These are phyloP conservation scores for Carex littledalei DNA, from an alignment of 176 grass and related monocot species.

Conservation along the genomic window DNA sequence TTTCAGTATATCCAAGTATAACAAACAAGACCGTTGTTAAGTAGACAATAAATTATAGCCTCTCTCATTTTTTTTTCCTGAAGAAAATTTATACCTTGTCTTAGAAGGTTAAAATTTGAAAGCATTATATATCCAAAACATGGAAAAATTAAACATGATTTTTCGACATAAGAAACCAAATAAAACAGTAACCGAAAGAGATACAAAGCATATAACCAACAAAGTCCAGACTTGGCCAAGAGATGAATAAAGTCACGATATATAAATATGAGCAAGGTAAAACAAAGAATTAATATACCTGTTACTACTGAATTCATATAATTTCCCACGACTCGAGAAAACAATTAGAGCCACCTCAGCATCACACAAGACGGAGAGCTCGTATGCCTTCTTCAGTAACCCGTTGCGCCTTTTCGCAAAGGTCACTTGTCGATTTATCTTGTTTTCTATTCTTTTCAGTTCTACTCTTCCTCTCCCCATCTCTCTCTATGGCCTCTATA, in stretches of 20 bases:
- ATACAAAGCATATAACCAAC: not conserved
- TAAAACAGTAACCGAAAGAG: not conserved
- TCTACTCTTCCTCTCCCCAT: conserved; percentile 94
- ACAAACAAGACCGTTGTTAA: not conserved
- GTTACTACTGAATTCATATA: conserved; percentile 82
- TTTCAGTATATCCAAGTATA: not conserved
- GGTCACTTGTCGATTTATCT: conserved; percentile 98
- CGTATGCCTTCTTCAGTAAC: conserved; percentile 89
- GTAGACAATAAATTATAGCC: not conserved
- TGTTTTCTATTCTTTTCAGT: conserved; percentile 99
- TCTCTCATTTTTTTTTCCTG: not conserved
- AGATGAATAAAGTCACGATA: not conserved
- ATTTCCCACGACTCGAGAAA: conserved; percentile 90
- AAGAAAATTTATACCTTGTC: not conserved
- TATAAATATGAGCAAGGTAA: not conserved
- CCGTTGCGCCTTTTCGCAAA: conserved; percentile 92
- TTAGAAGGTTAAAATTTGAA: not conserved
- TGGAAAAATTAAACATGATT: not conserved
- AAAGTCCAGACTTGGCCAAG: no score
- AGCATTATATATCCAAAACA: not conserved
- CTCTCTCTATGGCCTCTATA: not conserved
- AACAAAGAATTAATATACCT: conserved; percentile 28
- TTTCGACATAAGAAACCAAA: not conserved
- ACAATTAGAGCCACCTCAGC: conserved; percentile 90
- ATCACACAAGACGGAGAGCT: conserved; percentile 90